These are phyloP conservation scores for Beauveria scarabaeidicola DNA, from an alignment of 2,329 filamentous ascomycete species.

Conservation along the genomic window DNA sequence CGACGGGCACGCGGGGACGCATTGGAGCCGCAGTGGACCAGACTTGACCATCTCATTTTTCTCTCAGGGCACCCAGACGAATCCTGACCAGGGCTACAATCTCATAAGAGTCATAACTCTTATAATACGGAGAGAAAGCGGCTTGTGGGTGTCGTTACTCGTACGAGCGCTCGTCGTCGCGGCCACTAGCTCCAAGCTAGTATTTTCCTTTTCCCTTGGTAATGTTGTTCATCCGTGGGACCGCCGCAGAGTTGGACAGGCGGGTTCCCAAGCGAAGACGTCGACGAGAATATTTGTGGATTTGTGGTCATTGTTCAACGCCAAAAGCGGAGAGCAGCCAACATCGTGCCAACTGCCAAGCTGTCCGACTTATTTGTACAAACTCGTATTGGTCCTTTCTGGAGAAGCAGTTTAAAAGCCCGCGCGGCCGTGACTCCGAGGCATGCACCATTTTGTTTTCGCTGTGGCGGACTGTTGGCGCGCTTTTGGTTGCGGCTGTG, in stretches of 20 bases:
- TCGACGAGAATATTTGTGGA: background rate
- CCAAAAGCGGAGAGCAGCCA: background rate
- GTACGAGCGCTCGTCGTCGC: background rate
- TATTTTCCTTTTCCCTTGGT: too few relatives aligned
- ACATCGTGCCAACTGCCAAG: background rate
- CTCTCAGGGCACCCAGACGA: background rate
- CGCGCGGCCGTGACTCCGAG: too few relatives aligned
- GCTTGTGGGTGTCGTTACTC: background rate
- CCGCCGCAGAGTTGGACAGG: too few relatives aligned
- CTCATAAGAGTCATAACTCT: background rate
- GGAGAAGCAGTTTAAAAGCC: background rate
- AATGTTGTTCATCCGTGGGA: too few relatives aligned
- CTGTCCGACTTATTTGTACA: background rate
- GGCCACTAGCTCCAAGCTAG: background rate
- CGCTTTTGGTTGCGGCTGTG: background rate
- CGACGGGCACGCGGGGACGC: background rate
- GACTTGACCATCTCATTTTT: background rate
- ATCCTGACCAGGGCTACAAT: background rate
- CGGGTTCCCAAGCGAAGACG: background rate
- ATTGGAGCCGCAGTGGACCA: background rate
- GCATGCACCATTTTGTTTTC: too few relatives aligned
- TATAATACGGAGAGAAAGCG: background rate
- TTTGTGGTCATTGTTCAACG: background rate
- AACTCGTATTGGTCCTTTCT: background rate
- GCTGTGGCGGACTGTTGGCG: background rate